Evolutionary conservation across 768 basidiomycete species (phyloP), one percentile per base, ranked within the genome.

Genomic region (Hemileccinum impolitum): DNA sequence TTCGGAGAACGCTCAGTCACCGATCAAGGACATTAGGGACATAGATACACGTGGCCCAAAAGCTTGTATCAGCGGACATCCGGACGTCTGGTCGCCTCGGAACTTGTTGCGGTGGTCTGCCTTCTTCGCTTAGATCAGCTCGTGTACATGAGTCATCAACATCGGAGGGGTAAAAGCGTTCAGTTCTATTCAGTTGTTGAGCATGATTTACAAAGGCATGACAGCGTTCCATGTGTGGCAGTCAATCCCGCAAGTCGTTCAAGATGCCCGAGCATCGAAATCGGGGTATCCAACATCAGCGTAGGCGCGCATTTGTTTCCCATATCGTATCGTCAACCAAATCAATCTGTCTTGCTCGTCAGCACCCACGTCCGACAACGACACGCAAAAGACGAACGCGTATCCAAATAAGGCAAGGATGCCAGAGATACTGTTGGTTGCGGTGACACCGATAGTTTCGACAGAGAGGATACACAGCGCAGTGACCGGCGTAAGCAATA

Each of bases 221-320:
- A 23, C 3, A 23, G 23, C 6, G 23, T 23, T 23, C 23, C 23
- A 23, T 6, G 23, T 6, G 23, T 6, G 23, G 23, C 8, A 4
- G 9, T 45, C 38, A 47, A 39, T 47, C 19, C 30, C 30, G 28
- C 19, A 21, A n/a, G 23, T 23, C 23, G 23, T 23, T 23, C n/a
- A 23, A 25, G 25, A 13, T 8, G 13, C 13, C 12, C 3, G 45
- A 1, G 28, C 28, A 31, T 39, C 38, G 28, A 63, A 63, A 40
- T 54, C 35, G 2, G 81, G 77, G 56, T 74, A 84, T 3, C 77
- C 82, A 9, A 84, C 66, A 54, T 86, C 78, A 6, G 75, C 64
- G 70, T 75, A 80, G 0, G 72, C 75, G 35, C 84, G 72, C 70
- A 87, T 75, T 45, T 71, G 67, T 21, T 74, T 73, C 3, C 83